Base-by-base conservation (phyloP, 495 filamentous ascomycete species). In the Podospora bellae-mahoneyi region DNA sequence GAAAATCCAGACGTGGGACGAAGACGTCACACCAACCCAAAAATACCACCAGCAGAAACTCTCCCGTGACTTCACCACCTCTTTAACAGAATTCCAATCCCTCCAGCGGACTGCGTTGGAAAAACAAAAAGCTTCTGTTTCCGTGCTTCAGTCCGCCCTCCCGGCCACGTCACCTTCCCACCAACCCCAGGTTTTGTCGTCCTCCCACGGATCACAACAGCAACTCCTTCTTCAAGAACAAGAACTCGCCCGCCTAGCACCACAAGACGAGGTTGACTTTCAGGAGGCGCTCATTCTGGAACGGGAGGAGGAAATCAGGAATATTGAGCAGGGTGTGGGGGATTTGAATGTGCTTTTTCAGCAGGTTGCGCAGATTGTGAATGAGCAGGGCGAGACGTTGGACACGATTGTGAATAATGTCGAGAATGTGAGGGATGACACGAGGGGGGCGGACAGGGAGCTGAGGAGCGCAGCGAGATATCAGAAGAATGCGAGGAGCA, bases 211-310 rank as follows among this genome's bases (percentile, higher is more conserved):
- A 2, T 20, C n/a, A 6, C 55, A 58, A 23, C 55, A 58, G 48
- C 69, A 73, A 15, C 68, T 69, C 26, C 60, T 65, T 5, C 83
- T 85, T 64, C 91, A 93, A 73, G 84, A 94, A 65, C 87, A 94
- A 74, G 88, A 95, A 70, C 86, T 91, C 72, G 82, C 90, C 28
- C 91, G 90, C 18, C 85, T 98, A 1, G 95, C 95, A 1, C 86
- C 93, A 48, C 95, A 99, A 76, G 90, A 92, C 74, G 95, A 99
- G 73, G 95, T 99, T 62, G 93, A 98, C 74, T 99, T 98, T 82
- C 96, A 99, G 74, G 96, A 98, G 69, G 88, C 90, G 13, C 81
- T 99, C 44, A 98, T 99, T 75, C 87, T 94, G 68, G 94, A 98
- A 83, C 92, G 95, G 19, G 95, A 99, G 77, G 85, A 90, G 23